Conservation (phyloP, 2,329 filamentous ascomycete genomes). For the Penicillium janthinellum region DNA sequence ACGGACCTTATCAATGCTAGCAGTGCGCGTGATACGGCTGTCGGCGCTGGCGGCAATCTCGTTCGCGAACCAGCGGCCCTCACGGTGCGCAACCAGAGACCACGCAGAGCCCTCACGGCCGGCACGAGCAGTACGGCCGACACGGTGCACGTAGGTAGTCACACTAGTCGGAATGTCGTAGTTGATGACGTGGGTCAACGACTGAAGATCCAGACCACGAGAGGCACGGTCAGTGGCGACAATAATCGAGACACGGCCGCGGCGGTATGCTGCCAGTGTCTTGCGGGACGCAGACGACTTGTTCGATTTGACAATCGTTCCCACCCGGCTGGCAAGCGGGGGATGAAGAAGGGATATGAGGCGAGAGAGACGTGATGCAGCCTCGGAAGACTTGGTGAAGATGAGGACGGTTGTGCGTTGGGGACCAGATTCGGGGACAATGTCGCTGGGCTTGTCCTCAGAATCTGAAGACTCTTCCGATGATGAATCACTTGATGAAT, state of each 20-base stretch:
- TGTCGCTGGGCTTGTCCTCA: slow-evolving; percentile 28
- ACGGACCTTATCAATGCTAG: slow-evolving; percentile 33
- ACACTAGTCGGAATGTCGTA: slow-evolving; percentile 86
- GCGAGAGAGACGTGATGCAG: slow-evolving; percentile 80
- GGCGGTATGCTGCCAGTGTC: slow-evolving; percentile 66
- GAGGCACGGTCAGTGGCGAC: slow-evolving; percentile 93
- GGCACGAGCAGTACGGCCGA: slow-evolving; percentile 86
- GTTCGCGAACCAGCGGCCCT: slow-evolving; percentile 91
- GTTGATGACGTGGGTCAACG: slow-evolving; percentile 83
- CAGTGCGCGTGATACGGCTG: slow-evolving; percentile 36
- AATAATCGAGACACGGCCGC: slow-evolving; percentile 68
- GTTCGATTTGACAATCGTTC: slow-evolving; percentile 75
- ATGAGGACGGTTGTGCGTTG: slow-evolving; percentile 62
- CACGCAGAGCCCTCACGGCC: slow-evolving; percentile 75
- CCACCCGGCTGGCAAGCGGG: slow-evolving; percentile 58
- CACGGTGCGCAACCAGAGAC: slow-evolving; percentile 79
- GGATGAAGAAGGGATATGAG: slow-evolving; percentile 71
- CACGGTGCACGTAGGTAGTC: slow-evolving; percentile 85
- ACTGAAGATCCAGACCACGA: slow-evolving; percentile 80
- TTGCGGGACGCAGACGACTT: slow-evolving; percentile 70
- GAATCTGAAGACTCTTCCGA: slow-evolving; percentile 13
- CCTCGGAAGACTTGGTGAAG: slow-evolving; percentile 89
- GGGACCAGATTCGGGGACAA: slow-evolving; percentile 36
- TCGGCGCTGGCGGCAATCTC: slow-evolving; percentile 63
- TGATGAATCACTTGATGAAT: slow-evolving; percentile 10